These are phyloP conservation scores for Tillandsia leiboldiana DNA, from an alignment of 176 grass and related monocot species.

Conservation along the genomic window DNA sequence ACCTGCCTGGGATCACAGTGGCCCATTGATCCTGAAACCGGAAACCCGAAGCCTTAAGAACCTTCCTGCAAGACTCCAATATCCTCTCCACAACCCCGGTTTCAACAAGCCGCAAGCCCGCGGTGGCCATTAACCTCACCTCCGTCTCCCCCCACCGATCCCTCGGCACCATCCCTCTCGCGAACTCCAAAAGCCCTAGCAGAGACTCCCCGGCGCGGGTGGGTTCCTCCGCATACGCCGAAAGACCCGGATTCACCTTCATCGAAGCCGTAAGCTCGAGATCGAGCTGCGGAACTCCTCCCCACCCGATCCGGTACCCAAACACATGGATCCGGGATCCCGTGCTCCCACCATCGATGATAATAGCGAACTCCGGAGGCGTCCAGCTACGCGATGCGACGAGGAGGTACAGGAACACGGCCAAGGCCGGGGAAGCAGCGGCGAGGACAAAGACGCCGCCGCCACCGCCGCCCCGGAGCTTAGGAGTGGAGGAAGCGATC, in stretches of 20 bases:
- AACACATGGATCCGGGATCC: slow-evolving; percentile 75
- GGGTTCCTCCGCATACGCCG: slow-evolving; percentile 44
- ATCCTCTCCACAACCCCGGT: slow-evolving; percentile 27
- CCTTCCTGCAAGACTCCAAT: slow-evolving; percentile 64
- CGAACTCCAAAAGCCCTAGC: slow-evolving; percentile 62
- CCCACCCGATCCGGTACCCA: slow-evolving; percentile 16
- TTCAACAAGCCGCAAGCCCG: slow-evolving; percentile 57
- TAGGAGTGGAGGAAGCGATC: neutral
- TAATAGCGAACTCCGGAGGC: slow-evolving; percentile 31
- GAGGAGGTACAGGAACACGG: slow-evolving; percentile 26
- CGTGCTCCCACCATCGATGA: slow-evolving; percentile 80
- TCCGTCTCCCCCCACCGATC: slow-evolving; percentile 41
- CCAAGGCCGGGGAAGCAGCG: neutral
- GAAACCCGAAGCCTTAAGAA: slow-evolving; percentile 53
- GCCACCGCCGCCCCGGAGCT: neutral
- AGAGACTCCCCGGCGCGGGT: slow-evolving; percentile 46
- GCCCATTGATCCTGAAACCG: slow-evolving; percentile 65
- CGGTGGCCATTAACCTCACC: slow-evolving; percentile 83
- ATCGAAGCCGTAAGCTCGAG: slow-evolving; percentile 31
- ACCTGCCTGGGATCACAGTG: slow-evolving; percentile 72
- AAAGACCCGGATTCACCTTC: slow-evolving; percentile 58
- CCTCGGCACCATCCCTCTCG: slow-evolving; percentile 31
- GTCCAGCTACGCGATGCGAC: neutral
- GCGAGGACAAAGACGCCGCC: slow-evolving; percentile 14
- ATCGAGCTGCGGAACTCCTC: slow-evolving; percentile 28